Evolutionary conservation across 805 yeast genomes (phyloP).

Genomic region (Barnettozyma pratensis): DNA sequence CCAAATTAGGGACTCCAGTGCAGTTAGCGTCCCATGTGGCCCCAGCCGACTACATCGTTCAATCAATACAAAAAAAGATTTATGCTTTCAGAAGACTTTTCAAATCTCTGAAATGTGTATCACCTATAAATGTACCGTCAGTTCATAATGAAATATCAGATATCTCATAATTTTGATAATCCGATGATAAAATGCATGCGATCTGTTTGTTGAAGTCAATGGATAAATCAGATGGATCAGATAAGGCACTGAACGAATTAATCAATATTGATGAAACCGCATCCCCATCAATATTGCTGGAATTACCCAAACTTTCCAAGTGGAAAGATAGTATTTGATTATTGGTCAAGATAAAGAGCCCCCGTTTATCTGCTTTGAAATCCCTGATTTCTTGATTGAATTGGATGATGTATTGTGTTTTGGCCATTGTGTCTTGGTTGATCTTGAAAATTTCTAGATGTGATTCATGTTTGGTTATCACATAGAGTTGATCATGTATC

Average conservation of each 20-base stretch:
- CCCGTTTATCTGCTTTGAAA: conserved; percentile 10
- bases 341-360: conserved; percentile 7
- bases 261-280: not conserved
- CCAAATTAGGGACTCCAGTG: too few relatives aligned
- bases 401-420: not conserved
- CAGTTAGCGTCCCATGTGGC: too few relatives aligned
- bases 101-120: too few relatives aligned
- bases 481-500: conserved; percentile 7
- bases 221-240: conserved; percentile 25
- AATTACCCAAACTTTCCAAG: not conserved
- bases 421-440: not conserved
- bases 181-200: conserved; percentile 35
- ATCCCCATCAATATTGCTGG: not conserved
- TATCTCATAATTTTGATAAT: conserved; percentile 17
- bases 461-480: conserved; percentile 7
- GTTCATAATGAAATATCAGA: not conserved
- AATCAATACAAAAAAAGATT: too few relatives aligned
- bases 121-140: too few relatives aligned
- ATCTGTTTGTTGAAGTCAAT: conserved; percentile 24
- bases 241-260: conserved; percentile 4
- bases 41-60: too few relatives aligned
- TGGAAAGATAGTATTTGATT: not conserved
- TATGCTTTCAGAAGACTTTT: too few relatives aligned
- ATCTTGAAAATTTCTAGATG: conserved; percentile 14
- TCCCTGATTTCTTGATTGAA: conserved; percentile 9